These are phyloP conservation scores for Pseudomonodictys pantanalensis DNA, from an alignment of 495 filamentous ascomycete species.

Conservation along the genomic window DNA sequence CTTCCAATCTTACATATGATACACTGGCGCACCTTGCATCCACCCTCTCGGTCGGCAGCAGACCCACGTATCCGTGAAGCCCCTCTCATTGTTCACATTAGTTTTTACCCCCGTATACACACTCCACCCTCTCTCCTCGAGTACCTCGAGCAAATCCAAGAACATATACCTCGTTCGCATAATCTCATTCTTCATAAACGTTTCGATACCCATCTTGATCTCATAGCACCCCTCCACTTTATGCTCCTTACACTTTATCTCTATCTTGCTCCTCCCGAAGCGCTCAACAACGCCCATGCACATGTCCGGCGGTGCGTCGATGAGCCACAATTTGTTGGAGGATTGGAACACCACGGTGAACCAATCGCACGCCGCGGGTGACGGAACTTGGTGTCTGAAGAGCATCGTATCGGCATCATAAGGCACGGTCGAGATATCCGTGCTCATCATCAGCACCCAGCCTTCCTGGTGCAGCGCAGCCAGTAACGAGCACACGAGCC, in stretches of 20 bases:
- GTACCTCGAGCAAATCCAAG: neutral
- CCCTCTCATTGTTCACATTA: neutral
- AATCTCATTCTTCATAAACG: neutral
- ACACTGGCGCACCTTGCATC: constrained; percentile 2
- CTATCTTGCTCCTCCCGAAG: neutral
- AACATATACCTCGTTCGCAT: neutral
- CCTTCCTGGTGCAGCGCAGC: constrained; percentile 6
- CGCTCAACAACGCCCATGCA: neutral
- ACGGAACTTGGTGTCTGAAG: constrained; percentile 5
- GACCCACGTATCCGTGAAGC: constrained; percentile 7
- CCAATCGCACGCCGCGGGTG: neutral
- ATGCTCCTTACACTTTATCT: neutral
- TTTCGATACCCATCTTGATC: constrained; percentile 1
- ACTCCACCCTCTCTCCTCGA: constrained; percentile 7
- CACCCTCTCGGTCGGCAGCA: constrained; percentile 15
- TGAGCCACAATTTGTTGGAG: neutral
- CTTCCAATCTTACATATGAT: constrained; percentile 2
- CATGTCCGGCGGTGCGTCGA: constrained; percentile 6
- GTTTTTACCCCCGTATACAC: constrained; percentile 3
- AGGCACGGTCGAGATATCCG: neutral
- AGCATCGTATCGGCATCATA: neutral
- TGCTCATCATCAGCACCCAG: constrained; percentile 10
- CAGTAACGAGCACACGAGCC: neutral
- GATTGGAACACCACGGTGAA: neutral
- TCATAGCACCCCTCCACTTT: constrained; percentile 10